A percentile compares a stretch with the other conserved stretches of the same genome.
phyloP scores from a whole-genome alignment of 2,329 filamentous ascomycete species.

The Colletotrichum liriopes region DNA sequence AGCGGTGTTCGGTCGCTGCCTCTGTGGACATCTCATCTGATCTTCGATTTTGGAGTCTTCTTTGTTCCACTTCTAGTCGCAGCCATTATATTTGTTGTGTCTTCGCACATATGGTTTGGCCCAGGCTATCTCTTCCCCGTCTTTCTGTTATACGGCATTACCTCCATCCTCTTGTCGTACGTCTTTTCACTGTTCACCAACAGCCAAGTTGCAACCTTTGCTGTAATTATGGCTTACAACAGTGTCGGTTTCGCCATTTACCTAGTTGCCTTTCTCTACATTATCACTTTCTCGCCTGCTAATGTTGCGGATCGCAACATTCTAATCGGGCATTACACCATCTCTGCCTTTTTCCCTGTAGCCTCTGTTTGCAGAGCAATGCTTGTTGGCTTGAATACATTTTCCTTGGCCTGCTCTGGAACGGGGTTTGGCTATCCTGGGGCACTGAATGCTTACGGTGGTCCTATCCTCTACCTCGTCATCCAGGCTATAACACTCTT shows the following conservation, averaged over 20 bases:
- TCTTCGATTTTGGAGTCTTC: constrained; percentile 85
- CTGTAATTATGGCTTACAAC: constrained; percentile 84
- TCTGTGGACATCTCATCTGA: constrained; percentile 86
- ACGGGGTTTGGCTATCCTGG: constrained; percentile 77
- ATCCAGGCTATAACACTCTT: constrained; percentile 82
- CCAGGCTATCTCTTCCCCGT: constrained; percentile 87
- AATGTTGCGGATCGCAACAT: constrained; percentile 75
- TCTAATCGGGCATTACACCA: constrained; percentile 83
- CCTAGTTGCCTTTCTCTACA: constrained; percentile 73
- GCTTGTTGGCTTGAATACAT: constrained; percentile 85
- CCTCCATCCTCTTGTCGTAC: constrained; percentile 84
- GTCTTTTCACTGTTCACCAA: constrained; percentile 84
- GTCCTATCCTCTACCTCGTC: constrained; percentile 86
- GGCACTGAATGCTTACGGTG: constrained; percentile 82
- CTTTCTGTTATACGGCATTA: constrained; percentile 75
- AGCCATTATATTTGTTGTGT: constrained; percentile 77
- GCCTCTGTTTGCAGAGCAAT: constrained; percentile 81
- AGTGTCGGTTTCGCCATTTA: constrained; percentile 80
- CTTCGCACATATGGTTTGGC: constrained; percentile 80
- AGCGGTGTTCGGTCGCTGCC: constrained; percentile 89
- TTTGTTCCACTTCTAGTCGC: constrained; percentile 77
- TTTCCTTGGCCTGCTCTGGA: constrained; percentile 82
- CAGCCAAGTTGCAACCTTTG: constrained; percentile 88
- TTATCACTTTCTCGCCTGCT: constrained; percentile 64
- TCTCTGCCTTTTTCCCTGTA: constrained; percentile 82